Evolutionary conservation across 1,284 basidiomycete genomes (phyloP).

Genomic region (Peniophora sp.): DNA sequence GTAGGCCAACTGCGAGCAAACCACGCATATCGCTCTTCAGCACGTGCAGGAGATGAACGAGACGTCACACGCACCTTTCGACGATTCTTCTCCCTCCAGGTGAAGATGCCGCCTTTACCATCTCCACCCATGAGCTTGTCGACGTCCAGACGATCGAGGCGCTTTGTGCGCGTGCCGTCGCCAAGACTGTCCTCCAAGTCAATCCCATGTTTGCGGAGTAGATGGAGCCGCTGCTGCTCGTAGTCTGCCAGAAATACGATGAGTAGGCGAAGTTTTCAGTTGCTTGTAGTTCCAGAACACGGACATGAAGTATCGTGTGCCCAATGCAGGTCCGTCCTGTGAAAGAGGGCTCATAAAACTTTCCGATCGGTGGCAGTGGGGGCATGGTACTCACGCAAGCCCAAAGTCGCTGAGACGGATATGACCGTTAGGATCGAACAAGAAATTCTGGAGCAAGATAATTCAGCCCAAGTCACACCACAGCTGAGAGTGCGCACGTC

Average conservation of each 20-base stretch:
- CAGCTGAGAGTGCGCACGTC: conserved; percentile 47
- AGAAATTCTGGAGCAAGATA: conserved; percentile 67
- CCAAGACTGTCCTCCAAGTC: conserved; percentile 73
- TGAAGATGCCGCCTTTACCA: conserved; percentile 76
- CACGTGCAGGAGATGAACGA: conserved; percentile 7
- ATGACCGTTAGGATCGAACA: conserved; percentile 90
- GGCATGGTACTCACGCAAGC: conserved; percentile 63
- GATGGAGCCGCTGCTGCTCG: conserved; percentile 84
- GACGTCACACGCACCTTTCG: conserved; percentile 53
- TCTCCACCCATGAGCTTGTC: conserved; percentile 76
- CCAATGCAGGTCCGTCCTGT: conserved; percentile 80
- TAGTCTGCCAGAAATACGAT: conserved; percentile 54
- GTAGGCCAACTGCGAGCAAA: conserved; percentile 68
- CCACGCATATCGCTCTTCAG: conserved; percentile 15
- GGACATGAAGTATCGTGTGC: conserved; percentile 86
- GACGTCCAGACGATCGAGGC: conserved; percentile 71
- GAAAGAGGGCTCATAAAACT: conserved; percentile 9
- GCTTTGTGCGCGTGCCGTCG: conserved; percentile 62
- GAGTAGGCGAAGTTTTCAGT: not conserved
- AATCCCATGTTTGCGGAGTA: conserved; percentile 90
- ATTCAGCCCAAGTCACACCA: conserved; percentile 6
- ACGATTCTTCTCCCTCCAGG: conserved; percentile 90
- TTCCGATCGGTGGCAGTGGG: not conserved
- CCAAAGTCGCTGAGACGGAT: conserved; percentile 96
- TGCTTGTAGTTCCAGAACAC: conserved; percentile 13